phyloP scores from a whole-genome alignment of 345 rosid species.

The thale cress (Arabidopsis thaliana) region TAIR10.1 NC_003070.9:29173001-29173500 shows the following conservation, averaged over 20 bases:
- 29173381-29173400: constrained; percentile 38
- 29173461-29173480: constrained; percentile 22
- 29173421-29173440: not conserved
- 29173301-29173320: constrained; percentile 7
- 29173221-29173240: not conserved
- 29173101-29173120: too few species aligned
- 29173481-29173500: constrained; percentile 9
- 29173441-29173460: constrained; percentile 4
- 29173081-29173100: constrained; percentile 15
- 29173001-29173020: not conserved
- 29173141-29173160: not conserved
- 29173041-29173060: constrained; percentile 30
- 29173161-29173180: not conserved
- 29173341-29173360: not conserved
- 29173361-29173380: constrained; percentile 49
- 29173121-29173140: not conserved
- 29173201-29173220: constrained; percentile 10
- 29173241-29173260: not conserved
- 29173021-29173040: constrained; percentile 30
- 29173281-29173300: not conserved
- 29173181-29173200: constrained; percentile 27
- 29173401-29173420: constrained; percentile 25
- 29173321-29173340: not conserved
- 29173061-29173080: constrained; percentile 27
- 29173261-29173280: not conserved